Conservation (phyloP, 371 early-diverging fungal species). For the Mortierella sp. region DNA sequence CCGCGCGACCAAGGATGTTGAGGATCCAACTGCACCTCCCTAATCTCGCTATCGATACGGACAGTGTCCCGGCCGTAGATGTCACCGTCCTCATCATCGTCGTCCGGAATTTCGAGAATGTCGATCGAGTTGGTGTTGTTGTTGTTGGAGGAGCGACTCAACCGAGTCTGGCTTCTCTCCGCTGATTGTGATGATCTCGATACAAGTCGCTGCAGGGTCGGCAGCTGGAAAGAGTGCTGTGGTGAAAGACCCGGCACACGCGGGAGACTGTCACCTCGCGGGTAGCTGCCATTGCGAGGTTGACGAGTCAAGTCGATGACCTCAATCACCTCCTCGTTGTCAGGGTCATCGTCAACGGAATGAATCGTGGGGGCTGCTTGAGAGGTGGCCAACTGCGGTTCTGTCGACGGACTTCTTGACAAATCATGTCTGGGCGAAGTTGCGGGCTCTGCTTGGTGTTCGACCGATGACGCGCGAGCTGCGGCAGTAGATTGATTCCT, state of each 20-base stretch:
- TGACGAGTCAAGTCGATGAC: conserved; percentile 47
- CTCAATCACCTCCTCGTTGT: conserved; percentile 39
- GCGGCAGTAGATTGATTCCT: background rate
- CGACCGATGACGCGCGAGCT: conserved; percentile 1
- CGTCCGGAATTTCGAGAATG: conserved; percentile 34
- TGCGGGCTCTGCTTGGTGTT: conserved; percentile 5
- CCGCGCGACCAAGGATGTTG: conserved; percentile 49
- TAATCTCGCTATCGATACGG: conserved; percentile 40
- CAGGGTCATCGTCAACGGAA: conserved; percentile 15
- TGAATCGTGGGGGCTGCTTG: background rate
- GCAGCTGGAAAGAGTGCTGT: conserved; percentile 31
- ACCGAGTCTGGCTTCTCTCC: conserved; percentile 31
- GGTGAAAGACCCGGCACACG: conserved; percentile 36
- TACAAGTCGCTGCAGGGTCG: conserved; percentile 33
- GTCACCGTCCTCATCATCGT: conserved; percentile 36
- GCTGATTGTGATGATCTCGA: conserved; percentile 41
- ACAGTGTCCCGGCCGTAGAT: conserved; percentile 37
- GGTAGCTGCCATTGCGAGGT: conserved; percentile 24
- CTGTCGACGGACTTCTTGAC: background rate
- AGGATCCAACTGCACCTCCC: conserved; percentile 40
- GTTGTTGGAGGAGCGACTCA: conserved; percentile 5
- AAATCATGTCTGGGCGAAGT: conserved; percentile 1
- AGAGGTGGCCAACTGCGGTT: too few relatives aligned
- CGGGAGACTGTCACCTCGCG: conserved; percentile 28
- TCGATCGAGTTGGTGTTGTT: conserved; percentile 32